Evolutionary conservation across 495 filamentous ascomycete species (phyloP).

Genomic region (Penicillium flavigenum): DNA sequence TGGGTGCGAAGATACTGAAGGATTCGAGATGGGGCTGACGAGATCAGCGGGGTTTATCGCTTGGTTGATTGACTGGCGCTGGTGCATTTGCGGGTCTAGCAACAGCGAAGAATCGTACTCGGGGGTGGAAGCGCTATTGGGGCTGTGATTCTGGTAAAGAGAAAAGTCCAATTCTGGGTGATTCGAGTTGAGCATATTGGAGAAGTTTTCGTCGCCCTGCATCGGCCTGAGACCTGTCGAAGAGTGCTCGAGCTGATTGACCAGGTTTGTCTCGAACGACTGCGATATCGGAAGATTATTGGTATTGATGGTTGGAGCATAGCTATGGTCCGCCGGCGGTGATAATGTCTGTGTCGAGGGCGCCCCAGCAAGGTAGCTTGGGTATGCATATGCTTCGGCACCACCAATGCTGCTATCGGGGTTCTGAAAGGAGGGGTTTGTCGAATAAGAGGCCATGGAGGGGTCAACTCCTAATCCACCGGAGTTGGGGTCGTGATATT

Average conservation of each 20-base stretch:
- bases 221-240: constrained; percentile 21
- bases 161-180: constrained; percentile 41
- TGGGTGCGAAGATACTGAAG: constrained; percentile 68
- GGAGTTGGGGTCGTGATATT: constrained; percentile 39
- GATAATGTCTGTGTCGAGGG: constrained; percentile 29
- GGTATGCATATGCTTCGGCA: constrained; percentile 36
- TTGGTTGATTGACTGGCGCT: constrained; percentile 41
- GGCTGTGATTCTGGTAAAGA: constrained; percentile 39
- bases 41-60: constrained; percentile 63
- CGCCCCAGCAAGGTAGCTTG: constrained; percentile 30
- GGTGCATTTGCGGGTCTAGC: constrained; percentile 49
- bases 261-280: constrained; percentile 40
- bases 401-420: constrained; percentile 22
- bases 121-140: constrained; percentile 32
- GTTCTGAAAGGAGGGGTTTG: constrained; percentile 28
- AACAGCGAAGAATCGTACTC: constrained; percentile 43
- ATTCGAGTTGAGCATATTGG: constrained; percentile 40
- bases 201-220: constrained; percentile 42
- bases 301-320: constrained; percentile 27
- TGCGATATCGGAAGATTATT: constrained; percentile 39
- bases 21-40: constrained; percentile 70
- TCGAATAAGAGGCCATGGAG: constrained; percentile 36
- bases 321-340: constrained; percentile 32
- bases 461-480: constrained; percentile 38
- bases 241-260: constrained; percentile 37